phyloP scores from a whole-genome alignment of 179 eudicot genomes.

The Actinidia arguta region DNA sequence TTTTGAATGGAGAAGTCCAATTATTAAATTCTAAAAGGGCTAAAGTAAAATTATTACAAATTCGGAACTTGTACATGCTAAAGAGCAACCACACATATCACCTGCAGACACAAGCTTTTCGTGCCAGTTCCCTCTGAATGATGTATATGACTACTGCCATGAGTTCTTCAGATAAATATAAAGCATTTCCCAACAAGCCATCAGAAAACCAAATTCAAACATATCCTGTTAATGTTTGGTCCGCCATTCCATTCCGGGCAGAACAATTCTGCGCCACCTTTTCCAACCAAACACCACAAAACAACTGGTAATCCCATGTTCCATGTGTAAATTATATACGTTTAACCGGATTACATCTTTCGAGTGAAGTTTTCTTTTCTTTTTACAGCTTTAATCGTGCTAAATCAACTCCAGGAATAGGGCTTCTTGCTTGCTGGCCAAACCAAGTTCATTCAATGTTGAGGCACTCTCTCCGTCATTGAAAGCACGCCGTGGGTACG shows the following conservation, averaged over 20 bases:
- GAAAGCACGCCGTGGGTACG: slow-evolving; percentile 89
- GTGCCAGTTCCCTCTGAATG: no score
- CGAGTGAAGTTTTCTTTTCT: background rate
- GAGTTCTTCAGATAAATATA: background rate
- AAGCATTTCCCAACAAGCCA: background rate
- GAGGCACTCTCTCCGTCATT: slow-evolving; percentile 68
- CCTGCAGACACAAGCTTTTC: no score
- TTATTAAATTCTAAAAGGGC: no score
- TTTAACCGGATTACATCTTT: background rate
- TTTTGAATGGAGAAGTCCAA: no score
- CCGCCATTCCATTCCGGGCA: background rate
- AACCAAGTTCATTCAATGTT: slow-evolving; percentile 72
- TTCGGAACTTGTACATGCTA: no score
- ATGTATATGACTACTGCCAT: no score
- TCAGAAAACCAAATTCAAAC: slow-evolving; percentile 1
- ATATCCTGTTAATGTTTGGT: background rate
- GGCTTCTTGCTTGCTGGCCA: slow-evolving; percentile 96
- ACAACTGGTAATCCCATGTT: background rate
- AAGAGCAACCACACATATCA: no score
- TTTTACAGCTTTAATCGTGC: slow-evolving; percentile 14
- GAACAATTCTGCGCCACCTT: slow-evolving; percentile 1
- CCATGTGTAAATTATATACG: background rate
- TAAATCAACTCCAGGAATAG: slow-evolving; percentile 78
- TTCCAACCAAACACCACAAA: slow-evolving; percentile 9
- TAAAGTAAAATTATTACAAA: no score